Evolutionary conservation across 2,329 filamentous ascomycete species (phyloP), one percentile per base, ranked within the genome.

Genomic region (Teratosphaeria epicoccoides): DNA sequence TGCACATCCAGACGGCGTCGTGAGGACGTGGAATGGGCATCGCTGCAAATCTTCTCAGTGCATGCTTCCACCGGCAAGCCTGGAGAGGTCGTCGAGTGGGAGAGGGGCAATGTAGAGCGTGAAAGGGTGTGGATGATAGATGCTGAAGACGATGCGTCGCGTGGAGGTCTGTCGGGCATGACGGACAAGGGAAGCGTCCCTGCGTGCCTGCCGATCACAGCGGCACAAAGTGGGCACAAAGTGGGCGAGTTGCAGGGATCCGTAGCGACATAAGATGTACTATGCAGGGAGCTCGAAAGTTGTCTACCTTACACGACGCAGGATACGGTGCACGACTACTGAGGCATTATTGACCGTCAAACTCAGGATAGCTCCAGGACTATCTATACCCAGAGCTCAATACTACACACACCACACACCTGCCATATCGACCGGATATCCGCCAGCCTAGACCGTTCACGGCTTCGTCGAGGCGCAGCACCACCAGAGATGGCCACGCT

Each of bases 401-500:
- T n/a, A n/a, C n/a, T n/a, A n/a, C n/a, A n/a, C n/a, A n/a, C n/a
- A n/a, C n/a, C n/a, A n/a, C n/a, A n/a, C n/a, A n/a, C n/a, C n/a
- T n/a, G n/a, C n/a, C n/a, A n/a, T n/a, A n/a, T n/a, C n/a, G n/a
- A n/a, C n/a, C n/a, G n/a, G n/a, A n/a, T n/a, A n/a, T n/a, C n/a
- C n/a, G n/a, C n/a, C n/a, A n/a, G n/a, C n/a, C 33, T 17, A 40
- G 33, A n/a, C 17, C 23, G 14, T 24, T 7, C 43, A 23, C 43
- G 17, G 1, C 9, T 9, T n/a, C 20, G 7, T 46, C 20, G 25
- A 46, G 24, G 24, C 20, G 24, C 44, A 23, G 24, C 44, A 11
- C 43, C 24, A 29, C 14, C n/a, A 26, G 48, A 14, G 26, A 62
- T 62, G 60, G 57, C 59, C 14, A 55, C 55, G 43, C 57, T 66